Evolutionary conservation across 2,329 filamentous ascomycete species (phyloP), one percentile per base, ranked within the genome.

Genomic region (Fusarium sp.): DNA sequence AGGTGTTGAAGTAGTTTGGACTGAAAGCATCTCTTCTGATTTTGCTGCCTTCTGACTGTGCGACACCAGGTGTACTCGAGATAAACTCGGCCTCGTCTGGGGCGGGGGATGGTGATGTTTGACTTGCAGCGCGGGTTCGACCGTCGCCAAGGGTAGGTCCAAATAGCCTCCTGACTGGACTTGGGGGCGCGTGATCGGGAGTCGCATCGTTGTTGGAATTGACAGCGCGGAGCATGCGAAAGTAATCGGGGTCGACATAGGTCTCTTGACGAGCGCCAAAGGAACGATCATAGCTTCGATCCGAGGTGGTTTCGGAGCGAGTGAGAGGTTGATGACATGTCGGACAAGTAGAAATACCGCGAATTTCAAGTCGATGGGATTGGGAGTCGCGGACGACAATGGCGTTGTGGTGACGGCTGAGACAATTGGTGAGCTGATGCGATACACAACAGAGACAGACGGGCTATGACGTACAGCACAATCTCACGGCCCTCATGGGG

Each of bases 171-270:
- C 84, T 80, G 44, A 87, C 79, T 1, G 84, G 83, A 57, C 81
- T 85, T 10, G 82, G 76, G 0, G 82, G 80, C 14, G 76, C 72
- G 64, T 72, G 80, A 69, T 75, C 78, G 64, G 71, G 75, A 57
- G 69, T 79, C 72, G 76, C 81, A 75, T 75, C 80, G 75, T 72
- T 32, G n/a, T 65, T 65, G 19, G 53, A 50, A 65, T 79, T 72
- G 74, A 79, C 75, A 70, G 82, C 75, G 76, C 87, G 90, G 36
- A 99, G 87, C 90, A 98, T 93, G 70, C 92, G 92, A 76, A 99
- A 99, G 80, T 99, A 99, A 47, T 93, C 87, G 3, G 93, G 93
- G 70, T 93, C 89, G 67, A 97, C 90, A 72, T 93, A 98, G 53
- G 88, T 84, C 44, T 89, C 83, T 31, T 78, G 77, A 46, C 75